Percentiles rank a stretch among this genome's conserved stretches.
phyloP scores from a whole-genome alignment of 257 asterid genomes.

The Ilex aquifolium region DNA sequence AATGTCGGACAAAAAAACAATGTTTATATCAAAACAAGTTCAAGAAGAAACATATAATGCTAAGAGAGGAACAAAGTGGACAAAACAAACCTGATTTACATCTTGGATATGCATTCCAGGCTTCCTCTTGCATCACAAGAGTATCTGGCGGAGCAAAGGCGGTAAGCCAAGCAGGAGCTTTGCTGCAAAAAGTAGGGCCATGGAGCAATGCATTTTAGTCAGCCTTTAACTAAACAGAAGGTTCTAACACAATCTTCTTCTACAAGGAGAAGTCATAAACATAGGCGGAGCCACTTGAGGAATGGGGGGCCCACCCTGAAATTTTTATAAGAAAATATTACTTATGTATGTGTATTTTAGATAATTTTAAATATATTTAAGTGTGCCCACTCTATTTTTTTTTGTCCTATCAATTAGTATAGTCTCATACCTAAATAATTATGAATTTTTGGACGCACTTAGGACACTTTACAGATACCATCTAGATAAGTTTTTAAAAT shows the following conservation, averaged over 20 bases:
- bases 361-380: too few species aligned
- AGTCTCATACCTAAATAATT: too few species aligned
- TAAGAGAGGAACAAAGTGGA: background rate
- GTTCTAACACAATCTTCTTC: background rate
- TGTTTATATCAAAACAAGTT: conserved; percentile 6
- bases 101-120: conserved; percentile 89
- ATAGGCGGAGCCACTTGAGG: too few species aligned
- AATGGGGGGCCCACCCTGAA: too few species aligned
- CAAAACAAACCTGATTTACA: conserved; percentile 61
- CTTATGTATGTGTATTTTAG: too few species aligned
- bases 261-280: too few species aligned
- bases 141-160: conserved; percentile 73
- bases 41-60: conserved; percentile 6
- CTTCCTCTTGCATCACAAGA: conserved; percentile 88
- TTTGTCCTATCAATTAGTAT: too few species aligned
- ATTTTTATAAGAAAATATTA: too few species aligned
- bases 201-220: background rate
- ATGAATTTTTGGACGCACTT: too few species aligned
- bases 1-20: conserved; percentile 21
- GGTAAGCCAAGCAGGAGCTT: conserved; percentile 82
- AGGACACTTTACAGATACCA: too few species aligned
- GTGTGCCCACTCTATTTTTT: too few species aligned
- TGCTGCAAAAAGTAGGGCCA: conserved; percentile 38
- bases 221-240: background rate
- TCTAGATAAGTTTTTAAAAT: too few species aligned